These are phyloP conservation scores for Claviceps sorghi DNA, from an alignment of 2,329 filamentous ascomycete genomes.

Conservation along the genomic window DNA sequence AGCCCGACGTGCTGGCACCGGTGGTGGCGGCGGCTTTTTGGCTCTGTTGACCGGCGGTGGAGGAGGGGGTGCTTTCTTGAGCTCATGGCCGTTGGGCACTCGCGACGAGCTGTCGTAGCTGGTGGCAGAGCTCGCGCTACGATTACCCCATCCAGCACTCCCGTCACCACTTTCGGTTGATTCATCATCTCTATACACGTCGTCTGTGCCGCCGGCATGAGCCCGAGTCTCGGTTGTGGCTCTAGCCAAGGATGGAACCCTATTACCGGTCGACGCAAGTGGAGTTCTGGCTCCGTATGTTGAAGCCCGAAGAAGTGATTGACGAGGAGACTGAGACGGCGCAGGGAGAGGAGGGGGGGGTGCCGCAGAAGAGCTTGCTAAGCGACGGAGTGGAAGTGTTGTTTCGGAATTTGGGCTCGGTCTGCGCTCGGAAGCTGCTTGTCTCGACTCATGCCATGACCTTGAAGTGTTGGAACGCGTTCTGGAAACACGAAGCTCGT, in stretches of 20 bases:
- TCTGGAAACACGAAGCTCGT: constrained; percentile 16
- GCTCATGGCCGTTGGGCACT: constrained; percentile 10
- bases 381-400: constrained; percentile 31
- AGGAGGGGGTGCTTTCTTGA: constrained; percentile 42
- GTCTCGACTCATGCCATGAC: constrained; percentile 22
- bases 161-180: constrained; percentile 35
- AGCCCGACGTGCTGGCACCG: constrained; percentile 19
- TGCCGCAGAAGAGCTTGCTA: constrained; percentile 16
- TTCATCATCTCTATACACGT: constrained; percentile 36
- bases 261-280: constrained; percentile 8
- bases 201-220: constrained; percentile 20
- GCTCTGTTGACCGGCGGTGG: constrained; percentile 34
- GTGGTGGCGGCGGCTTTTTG: constrained; percentile 23
- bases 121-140: constrained; percentile 40
- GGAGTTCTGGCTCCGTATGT: constrained; percentile 4
- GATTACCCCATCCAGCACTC: constrained; percentile 35
- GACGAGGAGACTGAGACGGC: constrained; percentile 13
- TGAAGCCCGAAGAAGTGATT: neutral
- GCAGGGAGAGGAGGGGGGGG: constrained; percentile 21
- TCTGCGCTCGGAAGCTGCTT: neutral
- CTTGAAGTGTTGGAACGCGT: constrained; percentile 34
- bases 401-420: constrained; percentile 18
- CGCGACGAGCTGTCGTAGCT: constrained; percentile 35
- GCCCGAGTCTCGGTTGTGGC: constrained; percentile 22
- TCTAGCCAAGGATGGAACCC: constrained; percentile 28